A percentile compares a stretch with the other conserved stretches of the same genome.
phyloP scores from a whole-genome alignment of 2,329 filamentous ascomycete species.

The Talaromyces sp. region DNA sequence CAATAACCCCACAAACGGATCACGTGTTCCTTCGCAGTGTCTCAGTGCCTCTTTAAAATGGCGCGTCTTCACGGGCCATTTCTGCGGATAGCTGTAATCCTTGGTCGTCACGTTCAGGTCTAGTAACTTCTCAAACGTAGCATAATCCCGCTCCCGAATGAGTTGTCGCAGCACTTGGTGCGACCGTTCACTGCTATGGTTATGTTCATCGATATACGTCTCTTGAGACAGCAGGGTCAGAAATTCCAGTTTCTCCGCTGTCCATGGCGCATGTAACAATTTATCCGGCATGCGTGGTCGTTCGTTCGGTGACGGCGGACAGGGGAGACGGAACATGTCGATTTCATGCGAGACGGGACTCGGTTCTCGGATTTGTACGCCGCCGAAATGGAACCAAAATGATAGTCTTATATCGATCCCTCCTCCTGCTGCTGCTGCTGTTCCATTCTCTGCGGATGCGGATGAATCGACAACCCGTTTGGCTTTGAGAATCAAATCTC shows the following conservation, averaged over 20 bases:
- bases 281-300: slow-evolving; percentile 36
- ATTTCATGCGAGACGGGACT: slow-evolving; percentile 25
- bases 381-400: slow-evolving; percentile 37
- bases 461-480: background rate
- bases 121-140: slow-evolving; percentile 30
- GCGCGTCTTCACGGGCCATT: slow-evolving; percentile 30
- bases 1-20: slow-evolving; percentile 33
- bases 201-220: slow-evolving; percentile 36
- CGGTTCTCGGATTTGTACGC: slow-evolving; percentile 29
- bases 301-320: slow-evolving; percentile 17
- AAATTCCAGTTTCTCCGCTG: slow-evolving; percentile 34
- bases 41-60: slow-evolving; percentile 31
- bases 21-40: slow-evolving; percentile 21
- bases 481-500: slow-evolving; percentile 15
- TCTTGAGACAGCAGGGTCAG: slow-evolving; percentile 33
- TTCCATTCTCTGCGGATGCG: no score
- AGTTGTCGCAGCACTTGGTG: slow-evolving; percentile 28
- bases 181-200: slow-evolving; percentile 24
- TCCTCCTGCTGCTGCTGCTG: no score
- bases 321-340: slow-evolving; percentile 35
- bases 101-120: slow-evolving; percentile 27
- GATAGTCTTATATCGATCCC: slow-evolving; percentile 25
- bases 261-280: slow-evolving; percentile 37
- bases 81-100: slow-evolving; percentile 28
- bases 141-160: slow-evolving; percentile 32